Conservation (phyloP, 805 yeast species). For the Cyberlindnera petersonii region DNA sequence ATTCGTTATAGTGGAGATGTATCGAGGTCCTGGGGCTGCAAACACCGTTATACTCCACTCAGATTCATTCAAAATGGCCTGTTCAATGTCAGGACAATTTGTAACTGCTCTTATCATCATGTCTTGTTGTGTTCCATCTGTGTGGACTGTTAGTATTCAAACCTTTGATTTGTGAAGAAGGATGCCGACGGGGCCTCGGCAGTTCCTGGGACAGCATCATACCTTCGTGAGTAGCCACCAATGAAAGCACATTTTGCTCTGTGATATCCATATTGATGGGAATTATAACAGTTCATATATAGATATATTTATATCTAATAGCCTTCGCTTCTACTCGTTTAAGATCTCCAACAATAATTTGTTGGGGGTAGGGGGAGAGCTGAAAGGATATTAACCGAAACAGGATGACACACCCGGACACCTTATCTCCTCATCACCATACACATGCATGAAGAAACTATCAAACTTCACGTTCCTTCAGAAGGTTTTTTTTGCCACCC, state of each 20-base stretch:
- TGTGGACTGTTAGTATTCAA: not conserved
- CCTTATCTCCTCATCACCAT: too few relatives aligned
- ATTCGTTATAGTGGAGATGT: not conserved
- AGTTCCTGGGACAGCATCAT: not conserved
- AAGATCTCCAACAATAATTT: not conserved
- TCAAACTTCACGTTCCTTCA: too few relatives aligned
- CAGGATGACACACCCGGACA: not conserved
- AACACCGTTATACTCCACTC: slow-evolving; percentile 11
- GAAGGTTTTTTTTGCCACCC: too few relatives aligned
- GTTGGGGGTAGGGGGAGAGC: too few relatives aligned
- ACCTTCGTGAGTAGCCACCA: not conserved
- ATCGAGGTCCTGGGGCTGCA: slow-evolving; percentile 6
- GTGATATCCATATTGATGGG: too few relatives aligned
- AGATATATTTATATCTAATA: not conserved
- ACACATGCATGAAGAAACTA: too few relatives aligned
- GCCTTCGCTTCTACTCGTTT: not conserved
- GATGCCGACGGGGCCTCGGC: too few relatives aligned
- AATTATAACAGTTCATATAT: not conserved
- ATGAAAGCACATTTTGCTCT: not conserved
- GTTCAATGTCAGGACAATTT: slow-evolving; percentile 1
- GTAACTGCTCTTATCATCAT: not conserved
- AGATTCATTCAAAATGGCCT: not conserved
- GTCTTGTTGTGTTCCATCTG: not conserved
- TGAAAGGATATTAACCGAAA: too few relatives aligned
- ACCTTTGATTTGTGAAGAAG: too few relatives aligned